Base-by-base conservation (phyloP, 2,329 filamentous ascomycete genomes). In the Parasarocladium wereldwijsianum region DNA sequence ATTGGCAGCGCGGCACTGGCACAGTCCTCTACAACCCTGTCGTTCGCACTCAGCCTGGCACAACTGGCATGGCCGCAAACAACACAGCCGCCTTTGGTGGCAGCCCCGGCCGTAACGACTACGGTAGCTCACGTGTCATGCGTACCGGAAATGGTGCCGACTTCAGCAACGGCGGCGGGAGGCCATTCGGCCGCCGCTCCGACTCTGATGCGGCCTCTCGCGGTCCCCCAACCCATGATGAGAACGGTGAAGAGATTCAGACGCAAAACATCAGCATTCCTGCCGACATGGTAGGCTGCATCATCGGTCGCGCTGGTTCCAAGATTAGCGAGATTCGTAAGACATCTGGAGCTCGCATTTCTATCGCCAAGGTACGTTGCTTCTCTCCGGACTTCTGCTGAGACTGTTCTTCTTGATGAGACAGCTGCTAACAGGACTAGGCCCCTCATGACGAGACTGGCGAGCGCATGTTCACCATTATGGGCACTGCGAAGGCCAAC, bases 201-300 rank as follows among this genome's bases (percentile, higher is more conserved):
- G 82, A 85, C 51, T 80, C 81, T 12, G 85, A 94, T 51, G 76
- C 78, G 38, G 76, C 73, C 38, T 70, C 68, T 42, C 82, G 85
- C 38, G 82, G 82, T 33, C 83, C 82, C 24, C 85, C 84, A 14
- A 83, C 83, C 25, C 82, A 92, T 47, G 86, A 90, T 38, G 87
- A 96, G 58, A 92, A 96, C 40, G 90, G 90, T 38, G 90, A 96
- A 52, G 87, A 94, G 56, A 81, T 96, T 37, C 87, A 94, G 57
- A 98, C 90, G 2, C 90, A 98, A 52, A 98, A 98, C 62, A 98
- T 98, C 59, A 94, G 85, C 65, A 98, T 98, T 47, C 90, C 90
- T 16, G 86, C 90, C 27, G 90, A 98, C 62, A 98, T 98, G 90
- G 90, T 98, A 54, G 90, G 90, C 43, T 98, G 90, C 61, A 98